Conservation (phyloP, 306 rosid species). For the Casuarina cunninghamiana region DNA sequence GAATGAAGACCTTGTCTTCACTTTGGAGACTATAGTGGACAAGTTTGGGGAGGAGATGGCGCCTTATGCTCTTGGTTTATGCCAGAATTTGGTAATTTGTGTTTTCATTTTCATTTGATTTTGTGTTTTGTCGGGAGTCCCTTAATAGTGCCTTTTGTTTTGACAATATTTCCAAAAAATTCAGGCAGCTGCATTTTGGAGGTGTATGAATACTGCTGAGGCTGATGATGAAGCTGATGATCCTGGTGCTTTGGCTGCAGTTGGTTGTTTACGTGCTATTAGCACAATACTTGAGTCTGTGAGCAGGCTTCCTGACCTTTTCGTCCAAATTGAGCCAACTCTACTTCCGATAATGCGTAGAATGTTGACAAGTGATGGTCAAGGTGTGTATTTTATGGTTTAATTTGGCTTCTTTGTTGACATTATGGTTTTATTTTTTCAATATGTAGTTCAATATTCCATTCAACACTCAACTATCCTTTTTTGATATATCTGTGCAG, state of each 20-base stretch:
- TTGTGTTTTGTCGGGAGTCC: neutral
- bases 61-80: conserved; percentile 91
- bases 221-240: conserved; percentile 89
- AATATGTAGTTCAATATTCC: neutral
- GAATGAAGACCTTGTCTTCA: conserved; percentile 95
- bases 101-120: conserved; percentile 1
- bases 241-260: conserved; percentile 92
- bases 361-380: conserved; percentile 95
- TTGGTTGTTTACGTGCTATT: conserved; percentile 94
- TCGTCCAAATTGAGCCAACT: conserved; percentile 80
- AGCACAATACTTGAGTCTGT: conserved; percentile 96
- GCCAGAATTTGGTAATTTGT: conserved; percentile 80
- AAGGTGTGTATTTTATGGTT: conserved; percentile 50
- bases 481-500: conserved; percentile 44
- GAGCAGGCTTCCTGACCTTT: conserved; percentile 91
- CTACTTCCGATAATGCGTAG: conserved; percentile 86
- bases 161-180: neutral
- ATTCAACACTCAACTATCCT: neutral
- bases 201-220: conserved; percentile 93
- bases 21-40: conserved; percentile 96
- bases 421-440: neutral
- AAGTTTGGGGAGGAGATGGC: conserved; percentile 99
- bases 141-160: neutral
- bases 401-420: conserved; percentile 1
- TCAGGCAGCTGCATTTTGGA: conserved; percentile 93